Conservation (phyloP, 192 early-diverging fungal species). For the Gonapodya sp. region DNA sequence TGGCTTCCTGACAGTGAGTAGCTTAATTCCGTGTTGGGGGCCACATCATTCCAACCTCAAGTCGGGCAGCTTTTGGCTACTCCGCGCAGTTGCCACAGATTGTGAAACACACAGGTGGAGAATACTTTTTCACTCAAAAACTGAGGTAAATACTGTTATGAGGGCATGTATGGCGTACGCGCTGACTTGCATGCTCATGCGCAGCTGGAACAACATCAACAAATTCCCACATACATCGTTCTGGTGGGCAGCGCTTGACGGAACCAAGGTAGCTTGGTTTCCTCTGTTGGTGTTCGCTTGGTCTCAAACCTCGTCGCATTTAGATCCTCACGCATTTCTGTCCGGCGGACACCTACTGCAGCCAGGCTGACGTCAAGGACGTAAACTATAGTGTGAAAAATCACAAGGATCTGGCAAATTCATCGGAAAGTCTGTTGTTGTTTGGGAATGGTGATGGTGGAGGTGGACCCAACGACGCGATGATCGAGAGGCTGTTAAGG, state of each 20-base stretch:
- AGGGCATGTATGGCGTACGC: slow-evolving; percentile 55
- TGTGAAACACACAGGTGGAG: slow-evolving; percentile 49
- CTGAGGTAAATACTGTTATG: too few relatives aligned
- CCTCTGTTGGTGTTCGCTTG: slow-evolving; percentile 1
- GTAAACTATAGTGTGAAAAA: slow-evolving; percentile 58
- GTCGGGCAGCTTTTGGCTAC: slow-evolving; percentile 70
- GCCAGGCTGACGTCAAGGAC: slow-evolving; percentile 44
- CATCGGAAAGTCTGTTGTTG: slow-evolving; percentile 76
- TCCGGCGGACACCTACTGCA: slow-evolving; percentile 79
- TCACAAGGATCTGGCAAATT: slow-evolving; percentile 79
- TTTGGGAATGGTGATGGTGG: slow-evolving; percentile 97
- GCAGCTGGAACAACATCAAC: slow-evolving; percentile 99
- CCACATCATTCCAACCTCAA: neutral
- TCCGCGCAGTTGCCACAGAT: slow-evolving; percentile 88
- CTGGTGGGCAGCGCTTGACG: slow-evolving; percentile 55
- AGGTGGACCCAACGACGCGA: slow-evolving; percentile 70
- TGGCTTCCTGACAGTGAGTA: slow-evolving; percentile 14
- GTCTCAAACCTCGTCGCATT: slow-evolving; percentile 57
- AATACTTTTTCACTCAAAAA: slow-evolving; percentile 99
- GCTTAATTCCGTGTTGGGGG: neutral
- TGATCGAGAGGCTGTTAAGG: slow-evolving; percentile 75
- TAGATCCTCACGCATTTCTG: slow-evolving; percentile 81
- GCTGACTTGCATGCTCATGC: slow-evolving; percentile 97
- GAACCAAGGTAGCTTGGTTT: neutral
- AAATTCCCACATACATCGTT: slow-evolving; percentile 97